These are phyloP conservation scores for Arthrobotrys sphaeroides DNA, from an alignment of 2,329 filamentous ascomycete genomes.

Conservation along the genomic window DNA sequence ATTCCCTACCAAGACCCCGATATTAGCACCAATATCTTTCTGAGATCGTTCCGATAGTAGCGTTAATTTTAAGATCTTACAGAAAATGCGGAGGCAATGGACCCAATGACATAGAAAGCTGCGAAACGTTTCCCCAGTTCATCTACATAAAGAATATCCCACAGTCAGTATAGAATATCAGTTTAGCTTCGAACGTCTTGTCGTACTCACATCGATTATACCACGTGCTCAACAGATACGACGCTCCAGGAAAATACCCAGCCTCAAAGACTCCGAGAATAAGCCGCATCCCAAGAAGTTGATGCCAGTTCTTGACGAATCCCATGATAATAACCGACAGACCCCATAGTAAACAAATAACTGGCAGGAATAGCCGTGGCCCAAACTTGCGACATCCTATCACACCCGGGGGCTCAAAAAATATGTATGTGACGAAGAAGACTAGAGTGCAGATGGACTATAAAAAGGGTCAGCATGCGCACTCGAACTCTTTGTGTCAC, in stretches of 20 bases:
- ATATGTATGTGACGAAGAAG: conserved; percentile 65
- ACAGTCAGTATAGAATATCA: neutral
- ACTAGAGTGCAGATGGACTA: conserved; percentile 25
- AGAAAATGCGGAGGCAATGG: conserved; percentile 64
- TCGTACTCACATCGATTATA: conserved; percentile 70
- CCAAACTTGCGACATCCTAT: conserved; percentile 74
- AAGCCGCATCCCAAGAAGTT: conserved; percentile 68
- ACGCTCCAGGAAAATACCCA: conserved; percentile 75
- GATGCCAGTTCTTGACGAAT: conserved; percentile 67
- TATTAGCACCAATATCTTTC: conserved; percentile 73
- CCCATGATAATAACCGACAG: conserved; percentile 72
- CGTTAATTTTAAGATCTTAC: conserved; percentile 61
- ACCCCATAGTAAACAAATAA: conserved; percentile 70
- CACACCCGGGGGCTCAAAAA: conserved; percentile 77
- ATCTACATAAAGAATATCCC: conserved; percentile 36
- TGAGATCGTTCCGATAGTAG: conserved; percentile 60
- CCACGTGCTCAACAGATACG: conserved; percentile 77
- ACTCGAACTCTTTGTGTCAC: neutral
- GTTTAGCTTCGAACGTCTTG: neutral
- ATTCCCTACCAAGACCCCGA: conserved; percentile 76
- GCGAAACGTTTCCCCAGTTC: conserved; percentile 59
- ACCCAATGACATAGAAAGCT: conserved; percentile 66
- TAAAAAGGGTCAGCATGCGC: neutral
- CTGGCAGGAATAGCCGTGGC: conserved; percentile 67
- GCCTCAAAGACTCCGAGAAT: conserved; percentile 72